Percentiles rank a stretch among this genome's conserved stretches.
These are phyloP conservation scores for Trichoderma asperelloides DNA, from an alignment of 495 filamentous ascomycete genomes.

Conservation along the genomic window DNA sequence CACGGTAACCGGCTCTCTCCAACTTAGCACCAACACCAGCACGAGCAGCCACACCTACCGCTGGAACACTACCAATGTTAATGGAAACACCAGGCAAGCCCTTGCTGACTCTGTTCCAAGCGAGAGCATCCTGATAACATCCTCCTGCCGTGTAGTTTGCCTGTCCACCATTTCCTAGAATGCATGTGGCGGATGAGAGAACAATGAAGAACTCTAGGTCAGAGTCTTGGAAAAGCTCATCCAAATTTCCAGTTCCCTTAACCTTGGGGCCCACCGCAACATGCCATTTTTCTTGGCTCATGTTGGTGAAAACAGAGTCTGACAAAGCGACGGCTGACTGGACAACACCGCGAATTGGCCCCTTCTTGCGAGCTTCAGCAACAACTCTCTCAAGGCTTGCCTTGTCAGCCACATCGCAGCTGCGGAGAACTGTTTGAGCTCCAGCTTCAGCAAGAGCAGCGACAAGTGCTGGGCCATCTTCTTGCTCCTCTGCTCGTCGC, in stretches of 20 bases:
- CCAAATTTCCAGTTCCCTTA: conserved; percentile 21
- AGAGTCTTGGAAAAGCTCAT: conserved; percentile 23
- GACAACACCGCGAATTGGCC: conserved; percentile 31
- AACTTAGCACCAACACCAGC: no score
- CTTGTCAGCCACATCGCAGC: conserved; percentile 25
- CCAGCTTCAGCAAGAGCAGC: conserved; percentile 1
- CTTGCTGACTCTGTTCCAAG: not conserved
- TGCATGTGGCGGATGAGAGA: conserved; percentile 16
- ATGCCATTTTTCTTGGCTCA: conserved; percentile 25
- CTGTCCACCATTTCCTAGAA: not conserved
- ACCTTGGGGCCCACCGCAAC: conserved; percentile 28
- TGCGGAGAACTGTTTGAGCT: conserved; percentile 11
- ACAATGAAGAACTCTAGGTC: conserved; percentile 48
- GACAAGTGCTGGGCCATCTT: not conserved
- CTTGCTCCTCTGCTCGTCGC: conserved; percentile 25
- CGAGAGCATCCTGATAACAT: not conserved
- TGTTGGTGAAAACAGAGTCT: conserved; percentile 15
- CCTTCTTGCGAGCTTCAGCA: conserved; percentile 19
- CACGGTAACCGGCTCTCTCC: no score
- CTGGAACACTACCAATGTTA: not conserved
- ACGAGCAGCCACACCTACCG: no score
- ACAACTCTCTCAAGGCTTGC: conserved; percentile 11
- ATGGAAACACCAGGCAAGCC: not conserved
- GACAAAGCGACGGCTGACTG: conserved; percentile 28
- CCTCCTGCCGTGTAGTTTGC: not conserved